phyloP scores from a whole-genome alignment of 106 monocot genomes.

The Cymbidium sinense region DNA sequence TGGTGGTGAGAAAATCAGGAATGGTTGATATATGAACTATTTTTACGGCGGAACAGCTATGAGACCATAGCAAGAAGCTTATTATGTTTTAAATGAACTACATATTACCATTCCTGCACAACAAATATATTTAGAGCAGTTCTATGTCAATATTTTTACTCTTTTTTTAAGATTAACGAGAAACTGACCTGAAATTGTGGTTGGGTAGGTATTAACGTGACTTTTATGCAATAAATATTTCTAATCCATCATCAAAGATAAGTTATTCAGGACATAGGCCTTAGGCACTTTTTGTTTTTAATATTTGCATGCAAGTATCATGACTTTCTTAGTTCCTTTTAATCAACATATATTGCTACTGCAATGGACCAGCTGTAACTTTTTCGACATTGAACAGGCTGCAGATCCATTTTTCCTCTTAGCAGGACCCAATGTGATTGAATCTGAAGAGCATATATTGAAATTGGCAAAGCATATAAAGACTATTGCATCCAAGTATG shows the following conservation, averaged over 20 bases:
- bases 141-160: not conserved
- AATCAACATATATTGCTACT: not conserved
- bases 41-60: not conserved
- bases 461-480: slow-evolving; percentile 82
- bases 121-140: not conserved
- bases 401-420: slow-evolving; percentile 87
- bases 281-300: not conserved
- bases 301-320: not conserved
- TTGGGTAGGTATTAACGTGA: not conserved
- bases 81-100: not conserved
- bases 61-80: not conserved
- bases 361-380: not conserved
- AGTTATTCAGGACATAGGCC: not conserved
- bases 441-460: slow-evolving; percentile 91
- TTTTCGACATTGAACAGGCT: slow-evolving; percentile 29
- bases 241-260: not conserved
- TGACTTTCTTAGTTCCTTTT: not conserved
- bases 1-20: not conserved
- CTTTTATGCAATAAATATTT: not conserved
- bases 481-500: slow-evolving; percentile 57
- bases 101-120: not conserved
- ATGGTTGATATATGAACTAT: not conserved
- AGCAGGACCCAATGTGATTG: slow-evolving; percentile 94
- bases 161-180: not conserved
- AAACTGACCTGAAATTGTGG: not conserved